Evolutionary conservation across 2,329 filamentous ascomycete species (phyloP), one percentile per base, ranked within the genome.

Genomic region (Hypocrella siamensis): DNA sequence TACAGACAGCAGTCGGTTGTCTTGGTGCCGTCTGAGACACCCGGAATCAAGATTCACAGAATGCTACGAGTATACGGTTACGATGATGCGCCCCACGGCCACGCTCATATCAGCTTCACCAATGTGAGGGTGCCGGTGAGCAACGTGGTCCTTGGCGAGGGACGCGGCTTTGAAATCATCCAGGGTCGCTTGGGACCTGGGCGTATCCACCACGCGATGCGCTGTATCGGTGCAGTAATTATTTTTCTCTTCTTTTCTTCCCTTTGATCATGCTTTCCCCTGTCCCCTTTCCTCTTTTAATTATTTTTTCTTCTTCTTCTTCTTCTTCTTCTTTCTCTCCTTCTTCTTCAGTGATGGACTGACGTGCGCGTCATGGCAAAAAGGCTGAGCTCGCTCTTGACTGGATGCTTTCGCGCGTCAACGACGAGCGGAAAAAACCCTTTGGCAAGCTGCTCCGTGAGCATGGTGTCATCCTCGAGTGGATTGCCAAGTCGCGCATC

Each of bases 161-260:
- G 90, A 41, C 76, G 83, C 40, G 90, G 90, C 15, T 98, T 98
- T 54, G 90, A 98, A 58, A 93, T 98, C 51, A 94, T 98, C 50
- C 90, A 98, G 56, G 90, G 90, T 35, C 83, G 90, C 44, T 77
- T 98, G 17, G 90, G 90, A 1, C 90, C 90, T 2, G 90, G 90
- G 21, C 81, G 90, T 36, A 96, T 98, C 52, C 90, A 98, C 62
- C 90, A 98, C 61, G 84, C 85, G 37, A 98, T 98, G 90, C 77
- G 90, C 41, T 78, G 75, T 38, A 90, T 98, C 50, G 90, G 90
- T 32, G 79, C 84, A 32, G 74, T 74, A 59, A 53, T 66, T 60
- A 7, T 22, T 5, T 21, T 9, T 26, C n/a, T 26, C 15, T 9
- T 15, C n/a, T 26, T 26, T 6, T 15, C 8, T 14, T 21, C 15